Conservation (phyloP, 768 basidiomycete species). For the Pisolithus tinctorius region DNA sequence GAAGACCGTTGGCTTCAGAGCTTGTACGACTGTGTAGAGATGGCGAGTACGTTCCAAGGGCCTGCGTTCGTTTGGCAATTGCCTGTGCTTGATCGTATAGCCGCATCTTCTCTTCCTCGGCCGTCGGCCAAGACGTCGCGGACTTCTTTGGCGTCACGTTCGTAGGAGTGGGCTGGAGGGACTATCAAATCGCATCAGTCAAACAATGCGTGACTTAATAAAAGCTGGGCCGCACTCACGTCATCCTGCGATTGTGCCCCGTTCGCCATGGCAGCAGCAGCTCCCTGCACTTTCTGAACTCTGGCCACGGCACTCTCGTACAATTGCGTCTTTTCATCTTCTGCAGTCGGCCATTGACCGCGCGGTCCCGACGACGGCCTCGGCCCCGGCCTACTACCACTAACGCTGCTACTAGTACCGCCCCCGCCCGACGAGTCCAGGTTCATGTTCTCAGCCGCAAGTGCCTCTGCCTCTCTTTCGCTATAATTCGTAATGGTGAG, state of each 20-base stretch:
- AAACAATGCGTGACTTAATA: neutral
- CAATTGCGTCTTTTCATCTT: slow-evolving; percentile 37
- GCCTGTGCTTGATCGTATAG: slow-evolving; percentile 64
- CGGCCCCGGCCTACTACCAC: neutral
- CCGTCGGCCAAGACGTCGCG: slow-evolving; percentile 46
- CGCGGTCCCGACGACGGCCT: slow-evolving; percentile 21
- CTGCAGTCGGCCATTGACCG: slow-evolving; percentile 27
- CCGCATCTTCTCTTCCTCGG: slow-evolving; percentile 72
- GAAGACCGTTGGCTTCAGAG: slow-evolving; percentile 20
- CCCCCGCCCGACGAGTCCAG: slow-evolving; percentile 9
- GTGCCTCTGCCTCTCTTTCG: slow-evolving; percentile 37
- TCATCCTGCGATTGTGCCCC: slow-evolving; percentile 19
- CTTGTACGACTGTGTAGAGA: slow-evolving; percentile 21
- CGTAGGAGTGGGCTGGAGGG: neutral
- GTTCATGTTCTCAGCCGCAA: slow-evolving; percentile 29
- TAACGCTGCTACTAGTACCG: slow-evolving; percentile 9
- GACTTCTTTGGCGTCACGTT: slow-evolving; percentile 10
- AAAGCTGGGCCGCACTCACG: slow-evolving; percentile 7
- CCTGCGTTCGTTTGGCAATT: slow-evolving; percentile 56
- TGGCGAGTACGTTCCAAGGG: slow-evolving; percentile 23
- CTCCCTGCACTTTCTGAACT: slow-evolving; percentile 34
- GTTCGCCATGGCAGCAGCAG: slow-evolving; percentile 18
- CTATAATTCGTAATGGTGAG: slow-evolving; percentile 38
- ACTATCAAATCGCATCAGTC: neutral
- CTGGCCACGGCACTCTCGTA: slow-evolving; percentile 34